A percentile compares a stretch with the other conserved stretches of the same genome.
Conservation (phyloP, 2,329 filamentous ascomycete species). For the Phoma herbarum region DNA sequence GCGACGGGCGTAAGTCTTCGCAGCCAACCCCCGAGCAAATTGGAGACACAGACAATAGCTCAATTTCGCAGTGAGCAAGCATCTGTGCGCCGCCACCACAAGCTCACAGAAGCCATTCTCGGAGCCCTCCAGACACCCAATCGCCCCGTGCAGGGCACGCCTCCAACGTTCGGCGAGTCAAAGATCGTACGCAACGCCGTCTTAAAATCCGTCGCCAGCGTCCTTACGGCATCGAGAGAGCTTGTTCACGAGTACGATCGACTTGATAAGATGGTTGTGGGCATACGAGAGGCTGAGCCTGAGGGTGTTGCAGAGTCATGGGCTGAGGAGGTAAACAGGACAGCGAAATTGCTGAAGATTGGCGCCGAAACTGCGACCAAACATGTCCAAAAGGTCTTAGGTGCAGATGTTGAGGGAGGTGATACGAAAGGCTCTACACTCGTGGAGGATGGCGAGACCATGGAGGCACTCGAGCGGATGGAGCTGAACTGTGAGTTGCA, state of each 20-base stretch:
- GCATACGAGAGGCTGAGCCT: slow-evolving; percentile 28
- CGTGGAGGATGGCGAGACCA: slow-evolving; percentile 12
- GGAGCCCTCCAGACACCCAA: slow-evolving; percentile 31
- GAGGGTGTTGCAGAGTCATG: slow-evolving; percentile 31
- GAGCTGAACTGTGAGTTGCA: slow-evolving; percentile 35
- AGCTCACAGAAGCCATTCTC: slow-evolving; percentile 31
- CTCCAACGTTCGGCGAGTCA: slow-evolving; percentile 23
- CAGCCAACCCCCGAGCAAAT: background rate
- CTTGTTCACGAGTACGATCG: slow-evolving; percentile 37
- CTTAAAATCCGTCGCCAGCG: slow-evolving; percentile 22
- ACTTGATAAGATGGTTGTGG: slow-evolving; percentile 33
- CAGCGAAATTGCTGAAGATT: slow-evolving; percentile 33
- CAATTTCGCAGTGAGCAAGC: slow-evolving; percentile 26
- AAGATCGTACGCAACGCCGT: slow-evolving; percentile 27
- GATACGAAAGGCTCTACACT: background rate
- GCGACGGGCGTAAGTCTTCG: slow-evolving; percentile 32
- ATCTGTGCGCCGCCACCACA: slow-evolving; percentile 28
- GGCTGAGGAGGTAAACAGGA: slow-evolving; percentile 37
- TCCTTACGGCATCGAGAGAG: slow-evolving; percentile 30
- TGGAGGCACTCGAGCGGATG: slow-evolving; percentile 14
- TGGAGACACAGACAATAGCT: background rate
- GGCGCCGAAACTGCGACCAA: slow-evolving; percentile 41
- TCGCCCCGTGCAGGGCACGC: slow-evolving; percentile 5
- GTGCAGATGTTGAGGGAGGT: slow-evolving; percentile 18
- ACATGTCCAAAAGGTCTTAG: slow-evolving; percentile 42